Evolutionary conservation across 805 yeast genomes (phyloP), one percentile per base, ranked within the genome.

Genomic region (Kodamaea jinghongensis): DNA sequence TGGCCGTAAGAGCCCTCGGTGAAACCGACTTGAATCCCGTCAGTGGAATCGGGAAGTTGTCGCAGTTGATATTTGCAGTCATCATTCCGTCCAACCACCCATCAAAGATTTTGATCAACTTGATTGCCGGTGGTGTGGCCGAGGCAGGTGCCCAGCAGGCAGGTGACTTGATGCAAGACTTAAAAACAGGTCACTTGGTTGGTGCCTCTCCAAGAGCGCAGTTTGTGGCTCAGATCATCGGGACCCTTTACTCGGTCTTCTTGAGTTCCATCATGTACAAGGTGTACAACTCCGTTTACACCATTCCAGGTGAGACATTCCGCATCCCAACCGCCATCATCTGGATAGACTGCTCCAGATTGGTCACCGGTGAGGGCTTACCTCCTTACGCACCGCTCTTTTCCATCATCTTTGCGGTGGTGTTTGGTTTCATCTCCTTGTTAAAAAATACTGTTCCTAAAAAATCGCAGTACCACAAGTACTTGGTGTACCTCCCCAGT

Each of bases 101-200:
- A 1, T 89, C 95, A 2, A 78, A 88, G 8, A 87, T 93, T 4
- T 65, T 91, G 29, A 79, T 88, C 32, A 93, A 91, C 56, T 67
- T 91, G 35, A 84, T 91, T 1, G 96, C 97, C 3, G 99, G 99
- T 12, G 99, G 96, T 10, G 81, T 91, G 30, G 95, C 98, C 1
- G 99, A 91, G 65, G 97, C 98, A 0, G 98, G 98, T 6, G 96
- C 99, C 2, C 98, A 93, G 65, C 99, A 91, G 63, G 97, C 98
- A 2, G 98, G 99, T 22, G 99, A 91, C 63, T 70, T 91, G 55
- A 86, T 93, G 96, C 99, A 91, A 66, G 98, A 93, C 63, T 70
- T 91, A 50, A 93, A 93, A 59, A 90, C 99, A 0, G 98, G 98
- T 0, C 91, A 86, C 61, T 61, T 91, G 38, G 55, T 91, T 2